Conservation (phyloP, 306 rosid genomes). For the Quercus dentata region DNA sequence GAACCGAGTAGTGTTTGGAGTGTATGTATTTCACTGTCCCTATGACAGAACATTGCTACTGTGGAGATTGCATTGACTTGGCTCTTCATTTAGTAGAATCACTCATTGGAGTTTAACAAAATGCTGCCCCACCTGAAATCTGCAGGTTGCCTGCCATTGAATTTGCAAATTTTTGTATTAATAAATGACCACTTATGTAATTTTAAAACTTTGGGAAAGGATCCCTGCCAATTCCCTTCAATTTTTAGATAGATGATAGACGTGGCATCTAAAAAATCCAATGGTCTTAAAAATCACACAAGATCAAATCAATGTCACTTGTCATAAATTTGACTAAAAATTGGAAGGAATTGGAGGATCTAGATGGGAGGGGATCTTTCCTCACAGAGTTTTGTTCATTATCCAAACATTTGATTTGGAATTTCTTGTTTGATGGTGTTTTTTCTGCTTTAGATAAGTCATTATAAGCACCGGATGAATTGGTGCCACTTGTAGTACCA, state of each 20-base stretch:
- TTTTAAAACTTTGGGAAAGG: background rate
- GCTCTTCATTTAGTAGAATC: background rate
- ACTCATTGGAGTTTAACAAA: background rate
- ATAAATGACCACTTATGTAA: background rate
- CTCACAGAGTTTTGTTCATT: no score
- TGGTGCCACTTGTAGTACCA: no score
- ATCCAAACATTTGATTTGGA: background rate
- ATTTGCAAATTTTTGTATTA: background rate
- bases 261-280: no score
- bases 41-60: background rate
- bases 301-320: no score
- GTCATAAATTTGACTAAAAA: no score
- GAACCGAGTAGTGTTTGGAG: no score
- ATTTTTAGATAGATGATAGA: no score
- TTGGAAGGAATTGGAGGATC: no score
- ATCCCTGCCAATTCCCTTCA: no score
- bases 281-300: no score
- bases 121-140: background rate
- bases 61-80: background rate
- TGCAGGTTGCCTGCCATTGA: background rate
- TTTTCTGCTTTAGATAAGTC: background rate
- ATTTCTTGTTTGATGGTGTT: background rate
- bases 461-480: no score
- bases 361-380: background rate
- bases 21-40: background rate